Evolutionary conservation across 2,329 filamentous ascomycete species (phyloP).

Genomic region (Botrytis paeoniae): DNA sequence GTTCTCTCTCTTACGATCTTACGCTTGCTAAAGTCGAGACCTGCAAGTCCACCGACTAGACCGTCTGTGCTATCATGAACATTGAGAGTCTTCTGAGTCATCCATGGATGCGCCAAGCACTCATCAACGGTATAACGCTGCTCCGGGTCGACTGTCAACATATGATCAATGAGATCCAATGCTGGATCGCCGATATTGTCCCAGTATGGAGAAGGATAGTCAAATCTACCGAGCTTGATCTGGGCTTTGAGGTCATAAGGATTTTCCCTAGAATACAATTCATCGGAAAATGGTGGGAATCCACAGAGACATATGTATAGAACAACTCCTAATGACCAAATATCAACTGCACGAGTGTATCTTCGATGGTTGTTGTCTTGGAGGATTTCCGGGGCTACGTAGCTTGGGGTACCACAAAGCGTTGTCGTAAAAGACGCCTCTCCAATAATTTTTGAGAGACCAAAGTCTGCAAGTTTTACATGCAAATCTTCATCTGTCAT

Average conservation of each 20-base stretch:
- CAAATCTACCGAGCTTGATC: slow-evolving; percentile 83
- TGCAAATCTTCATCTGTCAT: slow-evolving; percentile 79
- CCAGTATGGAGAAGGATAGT: slow-evolving; percentile 97
- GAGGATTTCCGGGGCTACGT: slow-evolving; percentile 94
- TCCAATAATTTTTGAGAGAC: slow-evolving; percentile 95
- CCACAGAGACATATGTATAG: slow-evolving; percentile 96
- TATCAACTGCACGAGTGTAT: slow-evolving; percentile 92
- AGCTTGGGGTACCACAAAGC: slow-evolving; percentile 92
- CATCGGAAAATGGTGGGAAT: slow-evolving; percentile 95
- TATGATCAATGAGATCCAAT: slow-evolving; percentile 86
- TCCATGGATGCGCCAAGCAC: slow-evolving; percentile 89
- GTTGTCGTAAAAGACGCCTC: slow-evolving; percentile 98
- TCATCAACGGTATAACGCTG: slow-evolving; percentile 85
- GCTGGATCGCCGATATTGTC: slow-evolving; percentile 83
- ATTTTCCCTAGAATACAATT: slow-evolving; percentile 76
- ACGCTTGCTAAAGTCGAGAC: slow-evolving; percentile 79
- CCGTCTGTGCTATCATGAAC: slow-evolving; percentile 87
- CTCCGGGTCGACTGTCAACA: slow-evolving; percentile 86
- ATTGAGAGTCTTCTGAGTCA: slow-evolving; percentile 58
- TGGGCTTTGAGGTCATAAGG: slow-evolving; percentile 86
- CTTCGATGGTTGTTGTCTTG: slow-evolving; percentile 76
- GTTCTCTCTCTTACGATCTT: slow-evolving; percentile 81
- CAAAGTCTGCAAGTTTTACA: slow-evolving; percentile 94
- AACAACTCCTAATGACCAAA: slow-evolving; percentile 97
- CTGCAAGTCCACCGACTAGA: slow-evolving; percentile 78